Evolutionary conservation across 495 filamentous ascomycete genomes (phyloP), one percentile per base, ranked within the genome.

Genomic region (Penicillium cataractarum): DNA sequence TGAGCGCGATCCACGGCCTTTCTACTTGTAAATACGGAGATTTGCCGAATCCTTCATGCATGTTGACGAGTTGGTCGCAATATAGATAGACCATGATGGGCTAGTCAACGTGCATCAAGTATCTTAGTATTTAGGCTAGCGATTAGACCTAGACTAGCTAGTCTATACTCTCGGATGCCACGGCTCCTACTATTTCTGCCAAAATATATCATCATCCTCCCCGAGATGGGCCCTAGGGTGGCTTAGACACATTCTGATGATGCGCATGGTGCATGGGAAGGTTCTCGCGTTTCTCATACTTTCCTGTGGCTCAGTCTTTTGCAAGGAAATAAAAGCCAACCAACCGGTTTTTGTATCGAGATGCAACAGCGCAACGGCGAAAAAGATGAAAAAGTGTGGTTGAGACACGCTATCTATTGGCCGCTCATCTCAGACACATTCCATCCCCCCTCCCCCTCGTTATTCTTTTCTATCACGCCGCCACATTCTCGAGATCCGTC

Each of bases 391-490:
- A 67, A 55, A 59, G 69, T 71, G 62, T 71, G 60, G 60, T 19
- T 52, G 26, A 39, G 33, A 49, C 19, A 22, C 1, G 12, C 3
- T 27, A 29, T 6, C 53, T 19, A 71, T 69, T 71, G 69, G 66
- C 37, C 44, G 29, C 22, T 50, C 39, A 29, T 55, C 63, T 57
- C 57, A 65, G 70, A 72, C 70, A 72, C 70, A 72, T 72, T 72
- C 70, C 67, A 64, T 60, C 56, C 65, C 59, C 53, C 56, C 70
- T 59, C 49, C 13, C 15, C 49, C 13, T 52, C 49, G 15, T 21
- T 51, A 10, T 51, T 32, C 6, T 52, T 32, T n/a, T 27, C 29
- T 29, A 56, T 57, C 65, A 61, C 35, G 57, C 58, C 58, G 63
- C 67, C 67, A 67, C 68, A 73, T 71, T 67, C 70, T 62, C 13